These are phyloP conservation scores for Papilionanthe hybrid DNA, from an alignment of 116 monocot species.

Conservation along the genomic window DNA sequence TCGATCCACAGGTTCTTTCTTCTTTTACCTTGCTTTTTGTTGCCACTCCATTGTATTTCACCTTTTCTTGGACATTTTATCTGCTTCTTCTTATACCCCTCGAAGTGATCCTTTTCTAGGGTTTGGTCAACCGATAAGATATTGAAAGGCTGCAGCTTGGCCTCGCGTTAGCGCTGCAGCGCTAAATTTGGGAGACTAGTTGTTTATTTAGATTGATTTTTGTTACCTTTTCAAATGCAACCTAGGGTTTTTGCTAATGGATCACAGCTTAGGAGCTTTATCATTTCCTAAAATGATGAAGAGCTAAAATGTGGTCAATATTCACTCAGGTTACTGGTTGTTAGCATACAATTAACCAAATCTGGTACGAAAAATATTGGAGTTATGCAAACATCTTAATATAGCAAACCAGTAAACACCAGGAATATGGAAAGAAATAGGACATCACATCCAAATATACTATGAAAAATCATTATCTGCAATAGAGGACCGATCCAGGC, in stretches of 20 bases:
- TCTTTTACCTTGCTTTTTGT: neutral
- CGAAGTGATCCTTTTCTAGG: neutral
- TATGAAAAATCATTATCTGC: neutral
- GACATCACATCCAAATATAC: neutral
- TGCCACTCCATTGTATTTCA: neutral
- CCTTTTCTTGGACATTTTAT: neutral
- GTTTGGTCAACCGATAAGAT: neutral
- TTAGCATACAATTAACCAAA: neutral
- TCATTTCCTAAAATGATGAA: neutral
- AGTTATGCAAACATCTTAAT: neutral
- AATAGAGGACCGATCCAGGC: neutral
- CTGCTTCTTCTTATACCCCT: neutral
- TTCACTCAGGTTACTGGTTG: neutral
- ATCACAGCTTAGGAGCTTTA: neutral
- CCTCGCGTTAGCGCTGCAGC: neutral
- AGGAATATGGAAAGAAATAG: neutral
- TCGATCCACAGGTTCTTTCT: slow-evolving; percentile 65
- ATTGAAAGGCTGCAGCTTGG: neutral
- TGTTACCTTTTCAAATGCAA: neutral
- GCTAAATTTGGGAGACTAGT: neutral
- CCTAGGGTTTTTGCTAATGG: neutral
- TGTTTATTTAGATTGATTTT: neutral
- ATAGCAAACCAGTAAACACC: neutral
- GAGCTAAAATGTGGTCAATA: neutral
- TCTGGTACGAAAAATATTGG: neutral